Percentiles rank a stretch among this genome's conserved stretches.
Evolutionary conservation across 768 basidiomycete species (phyloP).

Genomic region (Phaeotremella fagi): DNA sequence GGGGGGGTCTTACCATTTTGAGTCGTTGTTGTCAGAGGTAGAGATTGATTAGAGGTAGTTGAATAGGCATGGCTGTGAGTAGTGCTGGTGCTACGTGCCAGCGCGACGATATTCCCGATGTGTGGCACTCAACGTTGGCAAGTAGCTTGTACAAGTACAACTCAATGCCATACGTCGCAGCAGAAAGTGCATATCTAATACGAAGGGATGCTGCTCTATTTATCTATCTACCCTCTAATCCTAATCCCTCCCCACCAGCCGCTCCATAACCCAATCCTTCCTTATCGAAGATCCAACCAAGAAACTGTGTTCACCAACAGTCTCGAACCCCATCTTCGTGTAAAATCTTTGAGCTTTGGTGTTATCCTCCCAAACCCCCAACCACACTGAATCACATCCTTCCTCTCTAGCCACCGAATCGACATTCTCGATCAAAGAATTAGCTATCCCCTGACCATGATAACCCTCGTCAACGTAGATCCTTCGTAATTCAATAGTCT

Average conservation of each 20-base stretch:
- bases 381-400: slow-evolving; percentile 12
- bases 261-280: slow-evolving; percentile 22
- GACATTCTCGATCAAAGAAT: slow-evolving; percentile 6
- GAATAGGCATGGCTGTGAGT: slow-evolving; percentile 4
- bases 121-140: neutral
- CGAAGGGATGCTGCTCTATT: neutral
- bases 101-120: neutral
- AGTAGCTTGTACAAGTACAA: neutral
- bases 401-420: slow-evolving; percentile 10
- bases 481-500: slow-evolving; percentile 14
- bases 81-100: slow-evolving; percentile 6
- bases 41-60: slow-evolving; percentile 12
- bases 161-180: neutral
- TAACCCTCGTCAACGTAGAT: slow-evolving; percentile 17
- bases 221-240: neutral
- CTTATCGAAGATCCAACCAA: slow-evolving; percentile 9
- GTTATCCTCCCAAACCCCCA: slow-evolving; percentile 32
- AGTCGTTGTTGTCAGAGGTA: slow-evolving; percentile 5
- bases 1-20: neutral
- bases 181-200: neutral
- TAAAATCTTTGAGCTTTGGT: slow-evolving; percentile 17
- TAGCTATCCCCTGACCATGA: slow-evolving; percentile 17
- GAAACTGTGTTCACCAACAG: slow-evolving; percentile 22
- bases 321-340: slow-evolving; percentile 17
- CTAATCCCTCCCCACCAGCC: slow-evolving; percentile 1